A percentile compares a stretch with the other conserved stretches of the same genome.
Conservation (phyloP, 345 rosid species). For the Syzygium jambos region DNA sequence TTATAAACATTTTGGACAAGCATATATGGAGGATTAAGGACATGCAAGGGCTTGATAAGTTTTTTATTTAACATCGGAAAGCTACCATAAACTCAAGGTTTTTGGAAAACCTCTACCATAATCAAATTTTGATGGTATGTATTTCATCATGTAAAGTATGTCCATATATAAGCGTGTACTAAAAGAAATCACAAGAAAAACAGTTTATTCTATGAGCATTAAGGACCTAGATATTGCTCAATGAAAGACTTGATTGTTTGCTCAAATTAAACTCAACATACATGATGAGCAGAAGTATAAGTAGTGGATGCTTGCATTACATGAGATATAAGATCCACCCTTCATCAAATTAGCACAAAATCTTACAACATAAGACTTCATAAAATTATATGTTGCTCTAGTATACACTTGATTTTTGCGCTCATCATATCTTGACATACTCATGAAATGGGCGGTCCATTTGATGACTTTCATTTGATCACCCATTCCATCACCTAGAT, state of each 20-base stretch:
- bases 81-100: not conserved
- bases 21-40: not conserved
- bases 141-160: not conserved
- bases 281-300: not conserved
- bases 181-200: not conserved
- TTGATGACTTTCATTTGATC: not conserved
- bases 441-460: not conserved
- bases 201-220: not conserved
- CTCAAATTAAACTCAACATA: not conserved
- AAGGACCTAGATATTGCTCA: not conserved
- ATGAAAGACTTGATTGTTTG: not conserved
- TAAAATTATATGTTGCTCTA: too few species aligned
- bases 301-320: not conserved
- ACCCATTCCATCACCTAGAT: not conserved
- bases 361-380: not conserved
- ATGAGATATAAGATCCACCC: not conserved
- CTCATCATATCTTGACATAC: not conserved
- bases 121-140: not conserved
- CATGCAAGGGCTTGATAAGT: not conserved
- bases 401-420: not conserved
- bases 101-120: not conserved
- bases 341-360: not conserved
- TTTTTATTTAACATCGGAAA: not conserved
- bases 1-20: not conserved
- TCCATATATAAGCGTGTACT: not conserved